Base-by-base conservation (phyloP, 2,329 filamentous ascomycete genomes). In the Colletotrichum sp. region DNA sequence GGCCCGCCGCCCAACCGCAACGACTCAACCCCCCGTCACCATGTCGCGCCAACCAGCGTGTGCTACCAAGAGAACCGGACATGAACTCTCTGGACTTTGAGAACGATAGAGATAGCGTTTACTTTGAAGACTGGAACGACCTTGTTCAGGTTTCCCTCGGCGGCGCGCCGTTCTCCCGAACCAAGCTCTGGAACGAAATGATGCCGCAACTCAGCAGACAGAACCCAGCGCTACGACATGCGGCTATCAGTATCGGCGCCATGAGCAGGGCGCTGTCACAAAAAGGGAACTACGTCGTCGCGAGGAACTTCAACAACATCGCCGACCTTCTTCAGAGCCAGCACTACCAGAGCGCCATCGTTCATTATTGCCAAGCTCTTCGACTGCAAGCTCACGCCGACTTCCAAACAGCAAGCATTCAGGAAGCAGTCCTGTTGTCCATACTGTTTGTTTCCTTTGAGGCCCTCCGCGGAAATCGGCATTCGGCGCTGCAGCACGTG, bases 381-480 rank as follows among this genome's bases (percentile, higher is more conserved):
- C 84, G 84, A 4, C 77, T 86, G 11, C 85, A 87, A 48, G 80
- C 84, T 11, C 82, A 83, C 48, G 84, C 85, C 2, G 81, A 78
- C 39, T 84, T 85, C 3, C 83, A 81, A 3, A 82, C 80, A 8
- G 83, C 84, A n/a, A 82, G 83, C 3, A 75, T 86, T 7, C 80
- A 84, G 13, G 86, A 85, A 3, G 85, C 85, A 0, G 77, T 87
- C 68, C 73, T 87, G 8, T 82, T 85, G 2, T 86, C 85, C 0
- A 79, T 87, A 5, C 75, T 87, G 0, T 87, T 87, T 55, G 84
- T 87, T 52, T 86, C 85, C 71, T 87, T 87, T 39, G 85, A 87
- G 61, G 79, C 84, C 4, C 84, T 85, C 73, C 79, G 85, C 6
- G 85, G 85, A 4, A 86, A 87, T 15, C 81, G 83, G 70, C 81